These are phyloP conservation scores for Hypoxylon sp. DNA, from an alignment of 2,329 filamentous ascomycete genomes.

Conservation along the genomic window DNA sequence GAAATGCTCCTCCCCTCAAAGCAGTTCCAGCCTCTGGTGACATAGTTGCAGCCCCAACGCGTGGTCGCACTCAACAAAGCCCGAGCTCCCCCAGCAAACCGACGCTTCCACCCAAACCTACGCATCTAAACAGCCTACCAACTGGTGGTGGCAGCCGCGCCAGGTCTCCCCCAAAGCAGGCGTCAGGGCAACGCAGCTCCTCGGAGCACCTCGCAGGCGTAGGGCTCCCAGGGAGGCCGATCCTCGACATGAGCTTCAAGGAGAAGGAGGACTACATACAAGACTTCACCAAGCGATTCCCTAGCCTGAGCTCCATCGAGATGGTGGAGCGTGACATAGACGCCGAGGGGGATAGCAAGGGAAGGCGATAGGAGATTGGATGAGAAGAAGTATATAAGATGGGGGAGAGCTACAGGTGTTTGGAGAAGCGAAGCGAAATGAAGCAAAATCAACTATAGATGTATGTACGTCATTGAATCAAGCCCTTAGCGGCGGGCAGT, in stretches of 20 bases:
- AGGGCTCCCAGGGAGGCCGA: constrained; percentile 64
- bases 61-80: constrained; percentile 33
- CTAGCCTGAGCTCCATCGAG: constrained; percentile 86
- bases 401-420: neutral
- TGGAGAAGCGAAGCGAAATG: constrained; percentile 12
- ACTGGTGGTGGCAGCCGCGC: constrained; percentile 61
- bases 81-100: constrained; percentile 61
- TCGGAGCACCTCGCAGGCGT: constrained; percentile 61
- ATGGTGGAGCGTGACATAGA: constrained; percentile 82
- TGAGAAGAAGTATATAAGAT: constrained; percentile 1
- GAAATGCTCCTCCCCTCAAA: constrained; percentile 45
- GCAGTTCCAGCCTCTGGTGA: constrained; percentile 45
- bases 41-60: constrained; percentile 43
- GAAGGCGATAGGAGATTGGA: constrained; percentile 11
- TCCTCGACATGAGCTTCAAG: constrained; percentile 68
- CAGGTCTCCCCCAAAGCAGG: constrained; percentile 63
- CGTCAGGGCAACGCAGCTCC: constrained; percentile 45
- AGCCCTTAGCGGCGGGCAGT: constrained; percentile 2
- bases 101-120: constrained; percentile 72
- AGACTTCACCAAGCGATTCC: constrained; percentile 87
- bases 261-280: constrained; percentile 76
- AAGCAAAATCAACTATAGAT: constrained; percentile 10
- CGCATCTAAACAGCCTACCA: constrained; percentile 70
- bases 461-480: constrained; percentile 13
- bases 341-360: constrained; percentile 54